A percentile compares a stretch with the other conserved stretches of the same genome.
Conservation (phyloP, 2,329 filamentous ascomycete species). For the Myriosclerotinia curreyana region DNA sequence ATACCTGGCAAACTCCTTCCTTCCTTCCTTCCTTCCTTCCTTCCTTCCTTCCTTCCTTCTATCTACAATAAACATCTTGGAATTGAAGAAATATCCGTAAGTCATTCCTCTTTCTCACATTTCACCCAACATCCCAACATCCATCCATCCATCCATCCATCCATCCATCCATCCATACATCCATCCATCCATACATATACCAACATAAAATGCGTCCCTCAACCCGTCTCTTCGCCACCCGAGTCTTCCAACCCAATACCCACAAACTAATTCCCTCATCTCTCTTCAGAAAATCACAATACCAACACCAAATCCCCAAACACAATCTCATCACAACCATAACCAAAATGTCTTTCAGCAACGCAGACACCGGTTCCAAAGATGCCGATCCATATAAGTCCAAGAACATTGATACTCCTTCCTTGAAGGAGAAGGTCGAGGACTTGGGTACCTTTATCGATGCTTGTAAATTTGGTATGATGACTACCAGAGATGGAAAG, state of each 20-base stretch:
- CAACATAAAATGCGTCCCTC: not conserved
- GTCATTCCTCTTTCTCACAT: not conserved
- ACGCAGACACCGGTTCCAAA: slow-evolving; percentile 59
- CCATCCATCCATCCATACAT: not conserved
- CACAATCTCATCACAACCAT: not conserved
- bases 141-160: not conserved
- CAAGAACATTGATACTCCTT: slow-evolving; percentile 61
- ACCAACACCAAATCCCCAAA: not conserved
- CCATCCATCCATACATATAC: not conserved
- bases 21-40: too few relatives aligned
- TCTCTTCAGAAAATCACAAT: not conserved
- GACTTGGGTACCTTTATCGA: slow-evolving; percentile 70
- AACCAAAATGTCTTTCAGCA: slow-evolving; percentile 48
- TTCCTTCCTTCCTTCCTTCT: not conserved
- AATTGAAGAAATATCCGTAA: not conserved
- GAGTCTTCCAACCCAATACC: not conserved
- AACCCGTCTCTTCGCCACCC: not conserved
- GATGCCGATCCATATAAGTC: slow-evolving; percentile 73
- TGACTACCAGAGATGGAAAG: slow-evolving; percentile 71
- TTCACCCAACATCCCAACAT: not conserved
- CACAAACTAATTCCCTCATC: not conserved
- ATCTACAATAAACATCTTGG: not conserved
- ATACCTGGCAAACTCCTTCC: not conserved
- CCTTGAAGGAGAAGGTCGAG: slow-evolving; percentile 71
- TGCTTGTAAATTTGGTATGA: slow-evolving; percentile 79